Evolutionary conservation across 805 yeast genomes (phyloP).

Genomic region (Lipomyces anomalus): DNA sequence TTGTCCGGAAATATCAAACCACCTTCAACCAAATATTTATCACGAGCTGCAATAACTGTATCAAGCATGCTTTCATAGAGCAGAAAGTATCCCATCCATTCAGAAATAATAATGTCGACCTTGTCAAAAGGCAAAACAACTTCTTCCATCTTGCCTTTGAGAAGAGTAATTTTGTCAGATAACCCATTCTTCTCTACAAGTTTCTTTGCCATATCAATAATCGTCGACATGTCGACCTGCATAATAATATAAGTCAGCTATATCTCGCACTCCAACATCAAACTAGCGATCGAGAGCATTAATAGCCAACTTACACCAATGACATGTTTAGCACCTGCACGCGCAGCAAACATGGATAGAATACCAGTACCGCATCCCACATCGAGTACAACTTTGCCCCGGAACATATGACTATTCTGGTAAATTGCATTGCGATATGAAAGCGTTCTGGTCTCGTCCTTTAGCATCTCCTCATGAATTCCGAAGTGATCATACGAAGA

Average conservation of each 20-base stretch:
- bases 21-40: slow-evolving; percentile 49
- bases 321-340: slow-evolving; percentile 87
- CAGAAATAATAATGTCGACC: slow-evolving; percentile 80
- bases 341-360: slow-evolving; percentile 84
- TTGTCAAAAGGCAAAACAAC: slow-evolving; percentile 62
- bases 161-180: slow-evolving; percentile 68
- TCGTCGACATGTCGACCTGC: slow-evolving; percentile 69
- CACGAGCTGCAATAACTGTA: slow-evolving; percentile 80
- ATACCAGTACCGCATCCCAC: slow-evolving; percentile 95
- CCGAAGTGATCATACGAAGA: slow-evolving; percentile 85
- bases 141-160: slow-evolving; percentile 81
- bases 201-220: slow-evolving; percentile 78
- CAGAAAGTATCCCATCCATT: slow-evolving; percentile 90
- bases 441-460: slow-evolving; percentile 77
- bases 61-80: slow-evolving; percentile 86
- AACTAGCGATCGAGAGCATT: not conserved
- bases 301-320: slow-evolving; percentile 50
- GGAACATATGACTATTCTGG: slow-evolving; percentile 73
- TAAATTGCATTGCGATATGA: slow-evolving; percentile 78
- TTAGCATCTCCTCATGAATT: slow-evolving; percentile 89
- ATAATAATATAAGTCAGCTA: too few relatives aligned
- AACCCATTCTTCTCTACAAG: slow-evolving; percentile 71
- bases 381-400: slow-evolving; percentile 80
- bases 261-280: not conserved
- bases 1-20: slow-evolving; percentile 77